Conservation (phyloP, 2,329 filamentous ascomycete species). For the Zarea fungicola region DNA sequence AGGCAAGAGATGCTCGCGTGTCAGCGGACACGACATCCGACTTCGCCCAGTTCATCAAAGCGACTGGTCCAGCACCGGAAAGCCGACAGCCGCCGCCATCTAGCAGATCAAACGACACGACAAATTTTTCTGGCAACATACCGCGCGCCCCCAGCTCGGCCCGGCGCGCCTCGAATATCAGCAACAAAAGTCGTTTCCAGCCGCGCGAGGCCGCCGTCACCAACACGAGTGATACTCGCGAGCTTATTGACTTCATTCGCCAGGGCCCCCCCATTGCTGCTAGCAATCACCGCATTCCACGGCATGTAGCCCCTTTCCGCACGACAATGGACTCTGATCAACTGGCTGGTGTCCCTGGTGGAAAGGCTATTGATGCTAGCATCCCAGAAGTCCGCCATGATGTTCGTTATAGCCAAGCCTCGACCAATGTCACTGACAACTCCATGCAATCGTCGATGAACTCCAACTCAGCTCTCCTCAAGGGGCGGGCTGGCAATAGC, state of each 20-base stretch:
- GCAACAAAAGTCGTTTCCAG: slow-evolving; percentile 52
- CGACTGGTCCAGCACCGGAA: slow-evolving; percentile 56
- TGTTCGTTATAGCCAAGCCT: slow-evolving; percentile 51
- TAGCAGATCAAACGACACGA: slow-evolving; percentile 26
- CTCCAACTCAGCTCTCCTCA: slow-evolving; percentile 66
- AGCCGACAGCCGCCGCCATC: slow-evolving; percentile 32
- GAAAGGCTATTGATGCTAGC: slow-evolving; percentile 52
- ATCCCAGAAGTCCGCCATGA: slow-evolving; percentile 51
- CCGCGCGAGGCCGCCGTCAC: slow-evolving; percentile 67
- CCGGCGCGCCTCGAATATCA: slow-evolving; percentile 32
- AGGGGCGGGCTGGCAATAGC: slow-evolving; percentile 31
- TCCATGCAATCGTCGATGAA: slow-evolving; percentile 64
- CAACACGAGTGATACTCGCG: slow-evolving; percentile 64
- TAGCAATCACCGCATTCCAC: slow-evolving; percentile 64
- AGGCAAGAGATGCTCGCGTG: slow-evolving; percentile 67
- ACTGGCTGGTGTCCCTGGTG: slow-evolving; percentile 49
- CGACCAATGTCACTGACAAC: slow-evolving; percentile 51
- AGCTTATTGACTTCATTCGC: slow-evolving; percentile 92
- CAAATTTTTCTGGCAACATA: slow-evolving; percentile 15
- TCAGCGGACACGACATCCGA: slow-evolving; percentile 69
- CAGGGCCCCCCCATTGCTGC: slow-evolving; percentile 66
- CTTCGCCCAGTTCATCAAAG: slow-evolving; percentile 85
- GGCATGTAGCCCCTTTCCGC: slow-evolving; percentile 78
- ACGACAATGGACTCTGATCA: slow-evolving; percentile 84
- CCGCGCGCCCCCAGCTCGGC: slow-evolving; percentile 24